These are phyloP conservation scores for Termitomyces sp. DNA, from an alignment of 768 basidiomycete genomes.

Conservation along the genomic window DNA sequence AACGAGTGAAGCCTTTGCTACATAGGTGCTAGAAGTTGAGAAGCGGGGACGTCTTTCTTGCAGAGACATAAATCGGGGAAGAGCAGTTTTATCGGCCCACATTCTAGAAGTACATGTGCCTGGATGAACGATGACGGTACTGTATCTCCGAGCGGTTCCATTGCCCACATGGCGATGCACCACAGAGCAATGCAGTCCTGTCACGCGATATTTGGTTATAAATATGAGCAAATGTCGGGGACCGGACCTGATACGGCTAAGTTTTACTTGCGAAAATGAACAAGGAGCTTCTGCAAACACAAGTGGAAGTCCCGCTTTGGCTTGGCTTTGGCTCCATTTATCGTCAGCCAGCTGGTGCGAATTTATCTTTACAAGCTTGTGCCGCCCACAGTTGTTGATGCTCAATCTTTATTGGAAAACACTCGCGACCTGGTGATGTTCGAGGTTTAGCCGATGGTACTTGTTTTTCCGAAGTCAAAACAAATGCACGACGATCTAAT, in stretches of 20 bases:
- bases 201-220: neutral
- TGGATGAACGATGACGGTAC: neutral
- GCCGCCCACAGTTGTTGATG: neutral
- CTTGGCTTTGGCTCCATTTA: neutral
- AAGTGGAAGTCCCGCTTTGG: neutral
- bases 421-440: neutral
- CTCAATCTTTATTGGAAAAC: neutral
- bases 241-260: neutral
- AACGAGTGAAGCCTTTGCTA: neutral
- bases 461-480: neutral
- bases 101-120: neutral
- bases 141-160: no score
- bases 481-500: neutral
- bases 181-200: neutral
- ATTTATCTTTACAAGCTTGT: neutral
- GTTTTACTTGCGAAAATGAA: neutral
- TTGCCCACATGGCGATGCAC: neutral
- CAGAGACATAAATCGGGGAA: neutral
- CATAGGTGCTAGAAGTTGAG: neutral
- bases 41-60: neutral
- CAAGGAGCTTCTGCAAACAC: neutral
- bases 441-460: neutral
- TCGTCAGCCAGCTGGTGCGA: neutral
- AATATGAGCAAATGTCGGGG: neutral
- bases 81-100: neutral